Conservation (phyloP, 139 green algal genomes). For the Chloropicon primus region DNA sequence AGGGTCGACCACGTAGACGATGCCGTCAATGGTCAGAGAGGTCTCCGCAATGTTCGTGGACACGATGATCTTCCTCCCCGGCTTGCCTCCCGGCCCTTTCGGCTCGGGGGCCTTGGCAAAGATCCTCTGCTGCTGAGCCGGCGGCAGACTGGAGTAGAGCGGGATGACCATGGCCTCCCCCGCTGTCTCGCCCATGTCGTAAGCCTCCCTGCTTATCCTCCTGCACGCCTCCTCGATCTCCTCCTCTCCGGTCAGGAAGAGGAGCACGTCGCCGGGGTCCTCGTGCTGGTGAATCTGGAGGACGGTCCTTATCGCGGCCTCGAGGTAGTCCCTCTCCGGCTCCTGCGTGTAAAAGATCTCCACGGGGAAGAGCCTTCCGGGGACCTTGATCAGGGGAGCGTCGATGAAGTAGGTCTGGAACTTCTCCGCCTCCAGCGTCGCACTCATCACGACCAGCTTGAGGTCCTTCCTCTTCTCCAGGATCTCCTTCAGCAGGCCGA, state of each 20-base stretch:
- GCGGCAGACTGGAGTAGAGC: constrained; percentile 93
- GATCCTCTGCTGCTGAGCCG: constrained; percentile 90
- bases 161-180: constrained; percentile 86
- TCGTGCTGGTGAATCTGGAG: constrained; percentile 87
- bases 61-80: constrained; percentile 93
- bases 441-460: constrained; percentile 99
- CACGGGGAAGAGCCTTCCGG: constrained; percentile 69
- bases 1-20: constrained; percentile 98
- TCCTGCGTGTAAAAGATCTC: constrained; percentile 99
- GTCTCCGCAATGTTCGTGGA: constrained; percentile 99
- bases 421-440: constrained; percentile 98
- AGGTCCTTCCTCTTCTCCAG: constrained; percentile 74
- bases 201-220: constrained; percentile 70
- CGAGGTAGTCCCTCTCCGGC: constrained; percentile 94
- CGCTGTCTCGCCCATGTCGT: constrained; percentile 37
- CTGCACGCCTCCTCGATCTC: constrained; percentile 98
- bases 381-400: constrained; percentile 69
- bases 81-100: constrained; percentile 31
- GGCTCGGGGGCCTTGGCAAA: constrained; percentile 55
- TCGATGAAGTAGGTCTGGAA: constrained; percentile 96
- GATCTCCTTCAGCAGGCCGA: constrained; percentile 73
- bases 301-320: constrained; percentile 93
- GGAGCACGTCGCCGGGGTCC: constrained; percentile 77
- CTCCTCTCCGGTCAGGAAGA: constrained; percentile 98
- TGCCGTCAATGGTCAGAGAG: constrained; percentile 97